Evolutionary conservation across 108 stramenopile genomes (phyloP), one percentile per base, ranked within the genome.

Genomic region (Stephanodiscus minutulus): DNA sequence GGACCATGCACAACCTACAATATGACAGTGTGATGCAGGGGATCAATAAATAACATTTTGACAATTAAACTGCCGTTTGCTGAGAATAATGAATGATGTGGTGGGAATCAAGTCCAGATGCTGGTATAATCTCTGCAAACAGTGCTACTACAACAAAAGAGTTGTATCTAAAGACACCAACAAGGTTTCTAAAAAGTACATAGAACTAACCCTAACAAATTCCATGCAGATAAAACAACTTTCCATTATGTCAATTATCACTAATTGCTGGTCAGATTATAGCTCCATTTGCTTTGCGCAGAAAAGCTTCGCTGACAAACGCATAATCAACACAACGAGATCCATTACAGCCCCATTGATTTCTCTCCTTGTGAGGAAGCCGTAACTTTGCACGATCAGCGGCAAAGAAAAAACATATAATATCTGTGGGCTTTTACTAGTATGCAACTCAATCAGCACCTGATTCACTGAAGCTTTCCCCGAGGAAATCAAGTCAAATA

Each of bases 281-380:
- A 18, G 11, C 41, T 25, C 41, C 44, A 44, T 73, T 73, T 8
- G 56, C 63, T 13, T 73, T 55, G 2, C 64, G 72, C 46, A 75
- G 50, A 27, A 75, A 75, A 25, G 47, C 0, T 35, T 75, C 74
- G 52, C 50, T 75, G 4, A 49, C 68, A 9, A 75, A 75, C 2
- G 67, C 20, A 69, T 75, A 75, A 18, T 75, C 74, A 15, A 66
- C 31, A 35, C 74, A 75, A 3, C 3, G 61, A 11, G 33, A 68
- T 7, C 66, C 66, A 3, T 15, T 0, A 56, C 66, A 68, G 1
- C 78, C 78, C 78, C 78, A 79, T 7, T 59, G 55, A 44, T 79
- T 79, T 9, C 78, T 66, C 24, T 79, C 78, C 58, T 79, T 79
- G 67, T 79, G 78, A 10, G 72, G 44, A 5, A 74, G 28, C 3